These are phyloP conservation scores for Ogataea naganishii DNA, from an alignment of 805 yeast genomes.

Conservation along the genomic window DNA sequence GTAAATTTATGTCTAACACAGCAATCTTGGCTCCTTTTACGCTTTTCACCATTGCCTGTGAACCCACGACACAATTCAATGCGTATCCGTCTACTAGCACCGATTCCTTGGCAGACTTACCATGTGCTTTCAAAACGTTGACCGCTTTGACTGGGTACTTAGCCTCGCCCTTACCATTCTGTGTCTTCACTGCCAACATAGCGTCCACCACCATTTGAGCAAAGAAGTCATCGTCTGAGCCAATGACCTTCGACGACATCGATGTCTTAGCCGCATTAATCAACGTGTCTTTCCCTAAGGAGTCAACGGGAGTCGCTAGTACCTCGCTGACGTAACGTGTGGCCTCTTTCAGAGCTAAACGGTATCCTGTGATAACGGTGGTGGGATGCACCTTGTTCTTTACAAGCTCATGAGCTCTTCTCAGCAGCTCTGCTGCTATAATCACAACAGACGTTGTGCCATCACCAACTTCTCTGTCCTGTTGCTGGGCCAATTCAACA, in stretches of 20 bases:
- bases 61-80: conserved; percentile 91
- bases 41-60: conserved; percentile 87
- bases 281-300: conserved; percentile 75
- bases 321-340: conserved; percentile 79
- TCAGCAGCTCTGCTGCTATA: conserved; percentile 85
- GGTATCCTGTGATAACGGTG: conserved; percentile 92
- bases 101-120: conserved; percentile 85
- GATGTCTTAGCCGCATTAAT: conserved; percentile 92
- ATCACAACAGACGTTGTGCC: conserved; percentile 98
- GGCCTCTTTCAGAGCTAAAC: conserved; percentile 90
- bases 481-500: conserved; percentile 97
- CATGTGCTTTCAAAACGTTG: conserved; percentile 92
- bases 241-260: conserved; percentile 95
- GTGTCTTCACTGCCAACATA: conserved; percentile 87
- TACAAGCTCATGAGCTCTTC: conserved; percentile 89
- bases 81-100: conserved; percentile 90
- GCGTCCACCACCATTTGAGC: conserved; percentile 90
- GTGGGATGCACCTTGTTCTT: conserved; percentile 95
- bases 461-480: conserved; percentile 97
- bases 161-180: conserved; percentile 76
- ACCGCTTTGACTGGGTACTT: conserved; percentile 97
- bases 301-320: conserved; percentile 69
- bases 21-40: conserved; percentile 74
- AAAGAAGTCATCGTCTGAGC: conserved; percentile 87
- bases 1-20: conserved; percentile 83